Evolutionary conservation across 768 basidiomycete species (phyloP).

Genomic region (Naganishia onofrii): DNA sequence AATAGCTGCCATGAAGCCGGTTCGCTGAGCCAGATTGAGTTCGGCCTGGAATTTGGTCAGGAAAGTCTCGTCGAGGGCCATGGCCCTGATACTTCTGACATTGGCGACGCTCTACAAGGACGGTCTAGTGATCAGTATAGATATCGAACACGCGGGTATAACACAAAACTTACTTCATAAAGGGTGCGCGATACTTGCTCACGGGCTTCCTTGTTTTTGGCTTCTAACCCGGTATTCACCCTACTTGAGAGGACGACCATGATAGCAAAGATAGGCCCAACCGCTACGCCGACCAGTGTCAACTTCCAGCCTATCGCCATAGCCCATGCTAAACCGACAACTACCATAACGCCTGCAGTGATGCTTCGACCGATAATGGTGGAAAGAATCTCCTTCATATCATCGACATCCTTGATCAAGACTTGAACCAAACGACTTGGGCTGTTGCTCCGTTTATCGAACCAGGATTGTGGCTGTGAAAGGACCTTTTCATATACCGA

Average conservation of each 20-base stretch:
- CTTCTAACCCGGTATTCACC: constrained; percentile 69
- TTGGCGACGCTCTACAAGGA: constrained; percentile 68
- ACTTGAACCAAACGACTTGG: constrained; percentile 66
- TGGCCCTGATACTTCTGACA: constrained; percentile 78
- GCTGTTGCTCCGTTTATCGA: constrained; percentile 67
- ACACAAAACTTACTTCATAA: constrained; percentile 65
- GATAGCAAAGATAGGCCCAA: constrained; percentile 76
- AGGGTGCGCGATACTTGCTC: constrained; percentile 81
- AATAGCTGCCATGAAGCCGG: constrained; percentile 78
- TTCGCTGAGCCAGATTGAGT: constrained; percentile 61
- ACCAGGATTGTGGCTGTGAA: constrained; percentile 79
- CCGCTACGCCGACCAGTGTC: constrained; percentile 80
- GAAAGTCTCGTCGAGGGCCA: constrained; percentile 77
- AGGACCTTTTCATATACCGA: constrained; percentile 63
- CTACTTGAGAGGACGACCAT: constrained; percentile 71
- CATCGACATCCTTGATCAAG: constrained; percentile 84
- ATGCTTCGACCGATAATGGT: constrained; percentile 68
- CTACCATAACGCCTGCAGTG: constrained; percentile 76
- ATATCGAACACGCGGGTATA: not conserved
- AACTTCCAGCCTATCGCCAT: constrained; percentile 85
- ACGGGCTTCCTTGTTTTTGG: constrained; percentile 75
- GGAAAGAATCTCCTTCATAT: constrained; percentile 73
- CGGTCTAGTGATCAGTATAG: not conserved
- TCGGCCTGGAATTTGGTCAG: constrained; percentile 66
- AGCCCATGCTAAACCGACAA: constrained; percentile 83